Evolutionary conservation across 1,284 basidiomycete species (phyloP).

Genomic region (Cryptococcus sp.): DNA sequence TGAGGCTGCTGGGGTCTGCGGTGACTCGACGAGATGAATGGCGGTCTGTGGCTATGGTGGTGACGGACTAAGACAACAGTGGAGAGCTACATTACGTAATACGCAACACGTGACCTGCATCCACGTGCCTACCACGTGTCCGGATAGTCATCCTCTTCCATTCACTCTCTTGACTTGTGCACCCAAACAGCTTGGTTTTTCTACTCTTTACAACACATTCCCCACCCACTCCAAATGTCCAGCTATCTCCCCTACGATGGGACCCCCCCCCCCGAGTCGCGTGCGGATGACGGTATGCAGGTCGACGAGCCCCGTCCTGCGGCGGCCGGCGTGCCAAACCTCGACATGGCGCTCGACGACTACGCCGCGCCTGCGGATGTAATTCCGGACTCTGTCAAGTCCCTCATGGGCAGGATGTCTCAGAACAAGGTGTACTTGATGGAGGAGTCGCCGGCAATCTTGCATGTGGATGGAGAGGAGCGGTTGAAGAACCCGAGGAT

Average conservation of each 20-base stretch:
- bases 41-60: too few species aligned
- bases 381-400: conserved; percentile 38
- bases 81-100: too few species aligned
- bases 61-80: too few species aligned
- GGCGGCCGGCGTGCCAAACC: conserved; percentile 16
- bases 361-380: conserved; percentile 16
- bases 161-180: too few species aligned
- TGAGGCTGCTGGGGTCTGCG: too few species aligned
- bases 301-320: background rate
- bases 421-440: conserved; percentile 44
- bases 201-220: background rate
- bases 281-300: background rate
- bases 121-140: too few species aligned
- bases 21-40: too few species aligned
- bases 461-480: conserved; percentile 33
- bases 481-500: conserved; percentile 39
- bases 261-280: conserved; percentile 27
- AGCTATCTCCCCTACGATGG: conserved; percentile 37
- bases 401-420: conserved; percentile 44
- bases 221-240: conserved; percentile 8
- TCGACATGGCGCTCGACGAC: conserved; percentile 42
- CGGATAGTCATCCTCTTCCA: too few species aligned
- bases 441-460: conserved; percentile 41
- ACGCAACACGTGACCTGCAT: too few species aligned
- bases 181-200: background rate